These are phyloP conservation scores for Colletotrichum eleusines DNA, from an alignment of 2,329 filamentous ascomycete species.

Conservation along the genomic window DNA sequence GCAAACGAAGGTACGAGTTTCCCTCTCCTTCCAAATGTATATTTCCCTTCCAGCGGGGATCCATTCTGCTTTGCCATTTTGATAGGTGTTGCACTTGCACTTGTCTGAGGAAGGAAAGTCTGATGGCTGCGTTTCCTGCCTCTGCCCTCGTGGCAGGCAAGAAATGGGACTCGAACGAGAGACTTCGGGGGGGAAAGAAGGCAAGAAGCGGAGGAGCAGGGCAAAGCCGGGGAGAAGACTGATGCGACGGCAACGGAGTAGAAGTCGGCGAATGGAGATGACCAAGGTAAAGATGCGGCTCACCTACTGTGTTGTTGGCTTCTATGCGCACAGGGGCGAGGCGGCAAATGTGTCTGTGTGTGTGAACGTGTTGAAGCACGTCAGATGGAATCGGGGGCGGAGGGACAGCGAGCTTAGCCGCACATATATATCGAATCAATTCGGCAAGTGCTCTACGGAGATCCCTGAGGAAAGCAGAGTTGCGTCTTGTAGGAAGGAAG, in stretches of 20 bases:
- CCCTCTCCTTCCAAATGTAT: background rate
- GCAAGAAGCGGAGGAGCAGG: background rate
- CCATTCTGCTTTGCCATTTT: background rate
- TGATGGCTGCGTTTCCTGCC: background rate
- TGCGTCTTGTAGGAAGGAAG: slow-evolving; percentile 11
- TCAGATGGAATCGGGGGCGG: slow-evolving; percentile 8
- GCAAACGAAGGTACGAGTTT: slow-evolving; percentile 5
- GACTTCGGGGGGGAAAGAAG: background rate
- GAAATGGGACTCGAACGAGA: background rate
- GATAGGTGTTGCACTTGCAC: background rate
- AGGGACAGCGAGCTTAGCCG: slow-evolving; percentile 20
- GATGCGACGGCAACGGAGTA: background rate
- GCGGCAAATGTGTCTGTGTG: background rate
- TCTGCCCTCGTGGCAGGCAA: background rate
- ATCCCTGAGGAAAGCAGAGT: slow-evolving; percentile 3
- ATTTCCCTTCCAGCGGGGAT: background rate
- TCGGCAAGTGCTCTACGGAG: background rate
- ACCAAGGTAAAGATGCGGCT: slow-evolving; percentile 24
- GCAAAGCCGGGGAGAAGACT: background rate
- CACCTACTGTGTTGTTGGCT: background rate
- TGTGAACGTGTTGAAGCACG: background rate
- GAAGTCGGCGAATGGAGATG: background rate
- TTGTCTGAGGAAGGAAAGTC: background rate
- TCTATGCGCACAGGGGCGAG: background rate
- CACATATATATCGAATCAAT: slow-evolving; percentile 26